Evolutionary conservation across 2,329 filamentous ascomycete genomes (phyloP), one percentile per base, ranked within the genome.

Genomic region (Aureobasidium mangrovei): DNA sequence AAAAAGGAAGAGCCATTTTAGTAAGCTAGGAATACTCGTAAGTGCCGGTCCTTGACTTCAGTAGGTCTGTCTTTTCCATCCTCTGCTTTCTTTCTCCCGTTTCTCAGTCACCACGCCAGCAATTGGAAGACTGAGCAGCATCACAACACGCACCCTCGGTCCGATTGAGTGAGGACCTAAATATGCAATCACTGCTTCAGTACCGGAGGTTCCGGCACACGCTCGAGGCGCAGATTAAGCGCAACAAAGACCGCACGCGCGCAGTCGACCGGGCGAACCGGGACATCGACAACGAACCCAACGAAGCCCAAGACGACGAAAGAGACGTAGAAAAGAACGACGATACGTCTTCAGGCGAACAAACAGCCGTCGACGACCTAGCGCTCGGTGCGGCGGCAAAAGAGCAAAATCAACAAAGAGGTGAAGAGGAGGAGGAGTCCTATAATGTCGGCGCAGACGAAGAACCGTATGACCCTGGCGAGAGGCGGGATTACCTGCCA

Each of bases 141-240:
- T 18, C 18, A 18, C 18, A 18, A 18, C 18, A 18, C 18, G 18
- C 18, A 18, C 18, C 18, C 18, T 18, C 18, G 18, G 18, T 18
- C 18, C 18, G 18, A 18, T 18, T 18, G 18, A 18, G 18, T 18
- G 18, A 18, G 18, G 18, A 18, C 18, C 18, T 18, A 1, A 18
- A 18, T 18, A 66, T 66, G 64, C 64, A 65, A 39, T 66, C 64
- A 3, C 54, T 62, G 33, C 48, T 61, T 8, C 63, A 66, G 41
- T 65, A 64, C 36, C 57, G 57, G n/a, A 57, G 54, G 33, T 60
- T 64, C 29, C 54, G 60, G 36, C 53, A 35, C 1, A 51, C 56
- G 2, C 53, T 59, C 2, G 56, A 60, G 31, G 49, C 55, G 4
- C 61, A 63, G 43, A 39, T 59, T 27, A 57, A 57, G 29, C 56